phyloP scores from a whole-genome alignment of 2,329 filamentous ascomycete species.

The Aspergillus sp. region DNA sequence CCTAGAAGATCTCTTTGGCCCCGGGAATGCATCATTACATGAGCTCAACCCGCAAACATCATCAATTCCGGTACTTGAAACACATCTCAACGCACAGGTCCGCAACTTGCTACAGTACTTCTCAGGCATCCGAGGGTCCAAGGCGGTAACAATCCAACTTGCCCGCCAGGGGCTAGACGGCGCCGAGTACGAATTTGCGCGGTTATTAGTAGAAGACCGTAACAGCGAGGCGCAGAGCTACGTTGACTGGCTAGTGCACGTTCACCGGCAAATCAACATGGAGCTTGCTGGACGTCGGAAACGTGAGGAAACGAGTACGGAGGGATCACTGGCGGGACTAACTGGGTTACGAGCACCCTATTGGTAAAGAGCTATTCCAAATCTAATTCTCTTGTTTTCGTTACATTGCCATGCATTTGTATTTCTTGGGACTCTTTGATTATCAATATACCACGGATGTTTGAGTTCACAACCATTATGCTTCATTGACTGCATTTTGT shows the following conservation, averaged over 20 bases:
- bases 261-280: constrained; percentile 89
- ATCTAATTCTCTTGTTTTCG: constrained; percentile 5
- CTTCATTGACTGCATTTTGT: neutral
- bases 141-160: constrained; percentile 84
- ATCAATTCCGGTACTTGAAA: constrained; percentile 78
- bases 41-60: constrained; percentile 78
- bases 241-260: constrained; percentile 95
- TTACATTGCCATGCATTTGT: constrained; percentile 8
- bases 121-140: constrained; percentile 75
- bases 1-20: constrained; percentile 84
- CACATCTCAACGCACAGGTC: constrained; percentile 90
- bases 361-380: constrained; percentile 33
- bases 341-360: constrained; percentile 48
- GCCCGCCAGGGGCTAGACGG: constrained; percentile 91
- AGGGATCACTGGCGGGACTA: constrained; percentile 46
- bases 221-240: constrained; percentile 98
- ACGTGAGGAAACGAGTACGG: constrained; percentile 44
- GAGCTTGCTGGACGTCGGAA: constrained; percentile 62
- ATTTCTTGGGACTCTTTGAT: constrained; percentile 10
- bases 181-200: constrained; percentile 93
- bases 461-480: neutral
- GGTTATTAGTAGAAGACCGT: constrained; percentile 85
- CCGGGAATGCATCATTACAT: constrained; percentile 68
- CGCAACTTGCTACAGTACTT: constrained; percentile 91
- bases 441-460: constrained; percentile 12